Evolutionary conservation across 148 eudicot species (phyloP).

Genomic region (Vaccinium vitisidaea): DNA sequence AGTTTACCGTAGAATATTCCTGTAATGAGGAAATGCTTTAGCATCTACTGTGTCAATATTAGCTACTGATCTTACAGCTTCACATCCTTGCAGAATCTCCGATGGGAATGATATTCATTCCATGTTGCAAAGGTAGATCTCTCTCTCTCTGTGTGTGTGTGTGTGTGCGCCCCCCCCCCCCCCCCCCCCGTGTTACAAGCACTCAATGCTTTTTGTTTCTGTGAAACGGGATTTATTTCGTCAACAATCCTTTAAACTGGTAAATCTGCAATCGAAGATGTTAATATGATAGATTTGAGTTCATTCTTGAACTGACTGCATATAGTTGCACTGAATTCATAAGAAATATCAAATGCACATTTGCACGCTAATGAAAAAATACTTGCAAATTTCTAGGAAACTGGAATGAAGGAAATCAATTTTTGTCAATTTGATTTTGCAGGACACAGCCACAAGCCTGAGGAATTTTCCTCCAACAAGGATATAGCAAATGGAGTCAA

Average conservation of each 20-base stretch:
- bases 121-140: slow-evolving; percentile 85
- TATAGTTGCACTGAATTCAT: not conserved
- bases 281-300: not conserved
- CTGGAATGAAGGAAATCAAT: not conserved
- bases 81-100: slow-evolving; percentile 70
- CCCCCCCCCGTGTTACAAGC: no score
- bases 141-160: no score
- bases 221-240: not conserved
- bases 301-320: no score
- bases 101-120: slow-evolving; percentile 98
- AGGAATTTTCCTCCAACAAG: slow-evolving; percentile 66
- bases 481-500: slow-evolving; percentile 78
- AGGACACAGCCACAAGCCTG: slow-evolving; percentile 98
- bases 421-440: slow-evolving; percentile 28
- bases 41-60: not conserved
- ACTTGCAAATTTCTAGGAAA: not conserved
- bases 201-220: not conserved
- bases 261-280: not conserved
- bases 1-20: not conserved
- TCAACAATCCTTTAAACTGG: not conserved
- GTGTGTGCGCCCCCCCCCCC: no score
- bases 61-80: slow-evolving; percentile 2
- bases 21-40: not conserved
- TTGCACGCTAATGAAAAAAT: not conserved
- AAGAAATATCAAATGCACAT: not conserved